Base-by-base conservation (phyloP, 2,329 filamentous ascomycete genomes). In the Albophoma yamanashiensis region DNA sequence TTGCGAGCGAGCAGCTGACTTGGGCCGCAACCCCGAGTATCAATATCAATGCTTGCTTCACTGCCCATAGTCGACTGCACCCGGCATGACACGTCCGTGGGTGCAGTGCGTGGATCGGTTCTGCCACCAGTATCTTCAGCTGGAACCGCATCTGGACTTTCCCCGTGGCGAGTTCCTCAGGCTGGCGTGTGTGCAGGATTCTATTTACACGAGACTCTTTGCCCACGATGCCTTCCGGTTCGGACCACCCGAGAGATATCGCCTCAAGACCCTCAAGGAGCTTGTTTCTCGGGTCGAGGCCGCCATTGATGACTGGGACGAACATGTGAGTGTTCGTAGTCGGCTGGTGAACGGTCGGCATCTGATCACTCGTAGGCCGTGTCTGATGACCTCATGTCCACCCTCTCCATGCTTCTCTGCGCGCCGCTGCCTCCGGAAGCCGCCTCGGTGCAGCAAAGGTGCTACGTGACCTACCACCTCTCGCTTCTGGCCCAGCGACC, bases 241-340 rank as follows among this genome's bases (percentile, higher is more conserved):
- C 66, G 76, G 82, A 9, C 89, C 89, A 22, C 88, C 89, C 9
- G 76, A 79, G 25, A 77, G 86, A 58, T 96, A 96, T 69, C 85
- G 86, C 65, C 73, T 88, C 20, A 82, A 85, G 61, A 82, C 91
- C 1, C 74, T 97, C 58, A 96, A 96, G 71, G 77, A 84, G 63
- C 78, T 97, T 40, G 76, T 91, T 15, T 74, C 79, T 9, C 82
- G 79, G 60, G 86, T 96, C 58, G 91, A 96, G 72, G 76, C 79
- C 38, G 83, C 88, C 40, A 91, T 96, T 56, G 79, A 84, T 60
- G 86, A 96, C 71, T 92, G 91, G 73, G 89, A 96, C 66, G 81
- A 90, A 79, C 85, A 96, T 87, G 92, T 96, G 88, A 78, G 89
- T 78, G 53, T 58, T 58, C 50, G 58, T 47, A 42, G 22, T 31